Conservation (phyloP, 106 monocot species). For the Acorus gramineus region DNA sequence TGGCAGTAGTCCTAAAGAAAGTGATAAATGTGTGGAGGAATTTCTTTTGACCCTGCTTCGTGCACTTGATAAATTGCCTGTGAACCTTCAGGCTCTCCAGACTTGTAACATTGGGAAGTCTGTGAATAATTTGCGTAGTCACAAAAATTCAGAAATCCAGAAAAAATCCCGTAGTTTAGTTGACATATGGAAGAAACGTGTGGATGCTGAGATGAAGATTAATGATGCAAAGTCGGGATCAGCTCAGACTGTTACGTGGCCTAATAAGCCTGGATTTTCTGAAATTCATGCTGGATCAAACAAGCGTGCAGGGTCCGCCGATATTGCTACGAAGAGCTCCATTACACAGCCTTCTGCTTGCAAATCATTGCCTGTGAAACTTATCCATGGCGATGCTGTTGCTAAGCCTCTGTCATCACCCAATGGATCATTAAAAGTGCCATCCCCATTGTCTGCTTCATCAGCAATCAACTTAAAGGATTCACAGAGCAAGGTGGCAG, state of each 20-base stretch:
- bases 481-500: conserved; percentile 29
- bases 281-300: conserved; percentile 30
- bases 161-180: conserved; percentile 75
- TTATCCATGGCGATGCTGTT: conserved; percentile 29
- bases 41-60: conserved; percentile 65
- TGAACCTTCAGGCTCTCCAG: conserved; percentile 73
- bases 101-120: conserved; percentile 80
- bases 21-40: conserved; percentile 68
- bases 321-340: conserved; percentile 24
- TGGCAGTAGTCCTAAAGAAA: conserved; percentile 68
- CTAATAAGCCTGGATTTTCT: conserved; percentile 36
- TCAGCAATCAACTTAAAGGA: conserved; percentile 24
- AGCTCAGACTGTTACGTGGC: conserved; percentile 43
- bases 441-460: conserved; percentile 14
- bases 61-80: conserved; percentile 80
- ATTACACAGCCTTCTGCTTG: conserved; percentile 28
- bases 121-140: conserved; percentile 66
- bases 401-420: conserved; percentile 15
- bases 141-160: conserved; percentile 79
- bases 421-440: conserved; percentile 25
- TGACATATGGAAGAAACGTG: conserved; percentile 88
- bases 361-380: conserved; percentile 31
- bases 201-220: conserved; percentile 85
- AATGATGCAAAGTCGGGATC: conserved; percentile 52
- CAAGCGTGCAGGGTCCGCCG: conserved; percentile 35